Conservation (phyloP, 2,329 filamentous ascomycete genomes). For the Aspergillus quadrilineatus region DNA sequence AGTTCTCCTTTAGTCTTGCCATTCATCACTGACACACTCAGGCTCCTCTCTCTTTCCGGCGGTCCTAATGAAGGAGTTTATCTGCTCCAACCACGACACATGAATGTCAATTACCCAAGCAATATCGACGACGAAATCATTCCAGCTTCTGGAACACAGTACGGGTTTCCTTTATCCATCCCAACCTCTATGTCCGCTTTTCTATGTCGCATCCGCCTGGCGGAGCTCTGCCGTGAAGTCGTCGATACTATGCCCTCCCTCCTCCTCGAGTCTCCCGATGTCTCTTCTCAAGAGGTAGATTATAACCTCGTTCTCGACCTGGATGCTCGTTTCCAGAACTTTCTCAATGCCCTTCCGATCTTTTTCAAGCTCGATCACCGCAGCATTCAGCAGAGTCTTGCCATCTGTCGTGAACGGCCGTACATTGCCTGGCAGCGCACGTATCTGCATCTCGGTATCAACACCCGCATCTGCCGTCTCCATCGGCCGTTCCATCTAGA, state of each 20-base stretch:
- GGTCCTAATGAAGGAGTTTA: constrained; percentile 23
- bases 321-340: background rate
- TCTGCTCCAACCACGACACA: constrained; percentile 24
- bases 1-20: background rate
- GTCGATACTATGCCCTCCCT: constrained; percentile 7
- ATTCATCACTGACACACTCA: background rate
- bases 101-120: constrained; percentile 23
- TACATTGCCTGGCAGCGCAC: constrained; percentile 24
- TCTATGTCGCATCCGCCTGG: constrained; percentile 4
- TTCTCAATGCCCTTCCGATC: background rate
- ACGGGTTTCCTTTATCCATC: background rate
- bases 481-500: constrained; percentile 25
- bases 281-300: background rate
- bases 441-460: constrained; percentile 21
- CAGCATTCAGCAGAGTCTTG: constrained; percentile 21
- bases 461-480: constrained; percentile 24
- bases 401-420: constrained; percentile 21
- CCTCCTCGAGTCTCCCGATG: background rate
- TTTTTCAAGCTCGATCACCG: constrained; percentile 13
- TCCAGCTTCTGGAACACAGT: background rate
- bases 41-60: constrained; percentile 23
- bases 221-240: constrained; percentile 3
- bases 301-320: constrained; percentile 2
- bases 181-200: constrained; percentile 1
- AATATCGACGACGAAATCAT: constrained; percentile 25